Conservation (phyloP, 2,329 filamentous ascomycete genomes). For the Orbilia blumenaviensis region DNA sequence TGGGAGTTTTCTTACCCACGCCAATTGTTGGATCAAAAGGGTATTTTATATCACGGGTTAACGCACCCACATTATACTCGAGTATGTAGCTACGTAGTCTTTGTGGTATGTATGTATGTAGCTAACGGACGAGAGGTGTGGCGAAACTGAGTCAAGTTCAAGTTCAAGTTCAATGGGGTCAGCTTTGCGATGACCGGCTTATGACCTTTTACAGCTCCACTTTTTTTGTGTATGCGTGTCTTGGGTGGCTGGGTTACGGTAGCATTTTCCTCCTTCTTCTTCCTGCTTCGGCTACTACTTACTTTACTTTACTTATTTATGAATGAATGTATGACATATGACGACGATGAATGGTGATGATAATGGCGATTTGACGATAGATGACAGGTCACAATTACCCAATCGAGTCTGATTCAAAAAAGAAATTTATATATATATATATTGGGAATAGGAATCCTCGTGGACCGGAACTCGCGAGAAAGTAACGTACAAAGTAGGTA, state of each 20-base stretch:
- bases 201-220: background rate
- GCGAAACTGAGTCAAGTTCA: background rate
- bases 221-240: background rate
- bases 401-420: background rate
- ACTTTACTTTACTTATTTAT: too few relatives aligned
- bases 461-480: too few relatives aligned
- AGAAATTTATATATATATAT: background rate
- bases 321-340: too few relatives aligned
- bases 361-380: background rate
- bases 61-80: too few relatives aligned
- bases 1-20: background rate
- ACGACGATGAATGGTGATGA: conserved; percentile 11
- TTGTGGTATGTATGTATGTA: background rate
- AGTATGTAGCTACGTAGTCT: too few relatives aligned
- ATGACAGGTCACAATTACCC: conserved; percentile 40
- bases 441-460: conserved; percentile 13
- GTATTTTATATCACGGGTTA: conserved; percentile 14
- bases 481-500: too few relatives aligned
- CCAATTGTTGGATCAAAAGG: too few relatives aligned
- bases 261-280: too few relatives aligned
- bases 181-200: background rate
- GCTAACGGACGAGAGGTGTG: background rate
- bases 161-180: too few relatives aligned
- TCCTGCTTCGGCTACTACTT: too few relatives aligned
- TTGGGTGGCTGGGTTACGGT: too few relatives aligned